Percentiles rank a stretch among this genome's conserved stretches.
phyloP scores from a whole-genome alignment of 495 filamentous ascomycete species.

The Clohesyomyces aquaticus region DNA sequence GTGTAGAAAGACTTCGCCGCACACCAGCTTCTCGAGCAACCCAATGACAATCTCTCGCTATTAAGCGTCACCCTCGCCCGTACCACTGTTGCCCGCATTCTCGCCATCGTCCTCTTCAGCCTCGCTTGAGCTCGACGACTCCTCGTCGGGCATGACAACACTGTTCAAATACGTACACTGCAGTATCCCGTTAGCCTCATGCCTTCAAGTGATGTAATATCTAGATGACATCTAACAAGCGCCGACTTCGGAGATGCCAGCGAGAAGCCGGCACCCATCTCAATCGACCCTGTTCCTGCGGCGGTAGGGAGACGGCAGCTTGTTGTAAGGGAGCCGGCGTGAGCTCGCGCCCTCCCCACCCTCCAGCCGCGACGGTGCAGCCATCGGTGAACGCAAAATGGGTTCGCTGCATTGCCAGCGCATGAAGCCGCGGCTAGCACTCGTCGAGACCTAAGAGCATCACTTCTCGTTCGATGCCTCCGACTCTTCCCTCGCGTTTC shows the following conservation, averaged over 20 bases:
- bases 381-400: slow-evolving; percentile 16
- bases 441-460: slow-evolving; percentile 12
- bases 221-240: too few relatives aligned
- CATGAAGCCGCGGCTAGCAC: slow-evolving; percentile 17
- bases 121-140: slow-evolving; percentile 29
- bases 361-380: slow-evolving; percentile 13
- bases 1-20: slow-evolving; percentile 17
- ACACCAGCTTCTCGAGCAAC: neutral
- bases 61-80: slow-evolving; percentile 11
- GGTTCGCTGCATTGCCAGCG: slow-evolving; percentile 34
- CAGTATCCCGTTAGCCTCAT: slow-evolving; percentile 29
- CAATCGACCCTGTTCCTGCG: too few relatives aligned
- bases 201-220: slow-evolving; percentile 1
- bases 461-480: neutral
- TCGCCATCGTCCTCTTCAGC: slow-evolving; percentile 26
- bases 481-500: neutral
- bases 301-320: too few relatives aligned
- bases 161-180: slow-evolving; percentile 53
- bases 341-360: slow-evolving; percentile 23
- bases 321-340: neutral
- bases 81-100: neutral
- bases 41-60: neutral
- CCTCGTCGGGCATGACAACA: slow-evolving; percentile 51
- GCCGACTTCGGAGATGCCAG: too few relatives aligned
- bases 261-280: too few relatives aligned